Evolutionary conservation across 495 filamentous ascomycete genomes (phyloP).

Genomic region (Penicillium paradoxum): DNA sequence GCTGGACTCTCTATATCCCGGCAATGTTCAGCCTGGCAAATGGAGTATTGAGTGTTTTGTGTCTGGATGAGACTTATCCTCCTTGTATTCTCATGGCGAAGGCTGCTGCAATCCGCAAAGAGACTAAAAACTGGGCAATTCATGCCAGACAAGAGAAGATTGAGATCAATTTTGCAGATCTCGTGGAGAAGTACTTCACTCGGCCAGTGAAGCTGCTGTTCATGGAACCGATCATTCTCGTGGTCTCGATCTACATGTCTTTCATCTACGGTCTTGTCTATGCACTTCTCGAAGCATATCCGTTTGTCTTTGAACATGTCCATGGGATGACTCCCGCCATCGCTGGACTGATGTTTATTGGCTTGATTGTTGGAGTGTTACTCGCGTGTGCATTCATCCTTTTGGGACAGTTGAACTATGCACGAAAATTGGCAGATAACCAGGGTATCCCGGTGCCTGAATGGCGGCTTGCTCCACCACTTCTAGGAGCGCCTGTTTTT

Average conservation of each 20-base stretch:
- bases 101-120: conserved; percentile 33
- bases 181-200: conserved; percentile 39
- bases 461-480: conserved; percentile 41
- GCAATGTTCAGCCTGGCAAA: conserved; percentile 32
- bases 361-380: conserved; percentile 32
- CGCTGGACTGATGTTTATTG: conserved; percentile 36
- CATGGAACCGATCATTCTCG: conserved; percentile 42
- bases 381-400: conserved; percentile 28
- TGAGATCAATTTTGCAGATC: conserved; percentile 32
- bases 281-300: conserved; percentile 42
- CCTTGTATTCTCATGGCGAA: conserved; percentile 38
- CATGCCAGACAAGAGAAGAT: conserved; percentile 47
- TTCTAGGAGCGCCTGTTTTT: conserved; percentile 48
- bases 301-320: conserved; percentile 34
- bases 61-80: conserved; percentile 37
- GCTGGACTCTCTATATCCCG: conserved; percentile 46
- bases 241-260: conserved; percentile 44
- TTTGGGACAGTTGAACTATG: conserved; percentile 26
- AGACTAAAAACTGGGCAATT: conserved; percentile 43
- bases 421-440: conserved; percentile 28
- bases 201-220: conserved; percentile 42
- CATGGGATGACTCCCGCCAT: conserved; percentile 35
- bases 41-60: conserved; percentile 23
- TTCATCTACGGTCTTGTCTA: conserved; percentile 46
- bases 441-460: conserved; percentile 32